A percentile compares a stretch with the other conserved stretches of the same genome.
phyloP scores from a whole-genome alignment of 2,329 filamentous ascomycete species.

The Graphilbum ipis-grandicollis region DNA sequence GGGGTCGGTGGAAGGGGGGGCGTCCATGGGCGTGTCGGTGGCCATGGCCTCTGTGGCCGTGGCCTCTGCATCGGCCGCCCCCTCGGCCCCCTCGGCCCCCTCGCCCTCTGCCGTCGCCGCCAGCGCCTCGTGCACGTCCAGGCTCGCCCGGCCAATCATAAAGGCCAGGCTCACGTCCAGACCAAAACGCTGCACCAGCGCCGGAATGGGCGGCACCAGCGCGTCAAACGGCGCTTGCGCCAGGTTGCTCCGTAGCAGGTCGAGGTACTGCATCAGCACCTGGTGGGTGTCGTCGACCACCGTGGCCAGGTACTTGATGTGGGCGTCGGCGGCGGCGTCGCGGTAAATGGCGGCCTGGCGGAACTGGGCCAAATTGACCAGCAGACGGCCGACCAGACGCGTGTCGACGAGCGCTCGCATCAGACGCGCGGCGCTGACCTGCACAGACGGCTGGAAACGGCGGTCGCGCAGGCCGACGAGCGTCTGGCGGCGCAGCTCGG shows the following conservation, averaged over 20 bases:
- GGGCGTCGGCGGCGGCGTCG: constrained; percentile 51
- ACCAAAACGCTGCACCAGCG: constrained; percentile 61
- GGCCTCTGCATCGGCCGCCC: background rate
- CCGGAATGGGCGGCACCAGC: constrained; percentile 56
- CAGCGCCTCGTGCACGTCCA: constrained; percentile 39
- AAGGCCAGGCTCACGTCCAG: constrained; percentile 72
- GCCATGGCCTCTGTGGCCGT: background rate
- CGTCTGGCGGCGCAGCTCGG: constrained; percentile 61
- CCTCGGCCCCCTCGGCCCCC: background rate
- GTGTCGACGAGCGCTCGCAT: constrained; percentile 65
- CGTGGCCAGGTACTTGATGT: constrained; percentile 77
- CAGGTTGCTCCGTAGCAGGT: constrained; percentile 69
- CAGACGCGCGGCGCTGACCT: constrained; percentile 59
- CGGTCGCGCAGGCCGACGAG: constrained; percentile 67
- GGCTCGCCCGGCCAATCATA: constrained; percentile 58
- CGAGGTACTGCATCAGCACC: constrained; percentile 73
- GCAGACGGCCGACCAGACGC: constrained; percentile 59
- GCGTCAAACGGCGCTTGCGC: constrained; percentile 59
- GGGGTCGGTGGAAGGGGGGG: constrained; percentile 13
- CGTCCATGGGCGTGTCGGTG: constrained; percentile 1
- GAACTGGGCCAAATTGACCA: constrained; percentile 85
- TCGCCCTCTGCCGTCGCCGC: too few relatives aligned
- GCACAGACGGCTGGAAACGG: constrained; percentile 40
- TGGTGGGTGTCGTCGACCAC: constrained; percentile 82
- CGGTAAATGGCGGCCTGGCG: constrained; percentile 72